These are phyloP conservation scores for Leonotis leonurus DNA, from an alignment of 257 asterid species.

Conservation along the genomic window DNA sequence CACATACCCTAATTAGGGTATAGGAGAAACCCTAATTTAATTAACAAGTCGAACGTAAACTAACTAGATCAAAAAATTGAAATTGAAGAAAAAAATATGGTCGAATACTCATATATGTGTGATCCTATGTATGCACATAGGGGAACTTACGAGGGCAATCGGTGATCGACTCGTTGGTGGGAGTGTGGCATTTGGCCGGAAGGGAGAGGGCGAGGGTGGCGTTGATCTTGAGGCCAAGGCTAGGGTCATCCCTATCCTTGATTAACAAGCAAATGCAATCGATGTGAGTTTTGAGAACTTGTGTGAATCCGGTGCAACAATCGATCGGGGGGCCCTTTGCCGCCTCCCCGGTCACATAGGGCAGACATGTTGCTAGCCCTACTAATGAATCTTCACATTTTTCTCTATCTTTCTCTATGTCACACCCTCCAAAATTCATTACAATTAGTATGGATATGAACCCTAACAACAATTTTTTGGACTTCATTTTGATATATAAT, in stretches of 20 bases:
- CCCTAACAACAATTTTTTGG: neutral
- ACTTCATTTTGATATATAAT: constrained; percentile 25
- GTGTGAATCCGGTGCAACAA: constrained; percentile 54
- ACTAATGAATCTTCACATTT: constrained; percentile 46
- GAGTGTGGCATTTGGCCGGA: constrained; percentile 42
- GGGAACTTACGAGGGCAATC: constrained; percentile 50
- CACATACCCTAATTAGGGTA: too few species aligned
- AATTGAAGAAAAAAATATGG: too few species aligned
- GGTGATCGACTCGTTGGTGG: constrained; percentile 21
- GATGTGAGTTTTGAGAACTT: constrained; percentile 33
- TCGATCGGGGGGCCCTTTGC: constrained; percentile 52
- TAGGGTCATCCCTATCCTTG: constrained; percentile 68
- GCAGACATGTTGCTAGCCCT: constrained; percentile 61
- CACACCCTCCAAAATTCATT: constrained; percentile 25
- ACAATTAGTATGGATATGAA: neutral
- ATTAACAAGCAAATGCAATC: constrained; percentile 65
- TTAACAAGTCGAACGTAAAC: too few species aligned
- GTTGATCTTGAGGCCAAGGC: constrained; percentile 56
- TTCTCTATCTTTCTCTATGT: constrained; percentile 41
- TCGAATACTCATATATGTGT: too few species aligned
- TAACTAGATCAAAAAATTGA: too few species aligned
- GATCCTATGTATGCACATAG: too few species aligned
- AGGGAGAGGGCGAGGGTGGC: constrained; percentile 62
- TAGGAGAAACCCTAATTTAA: too few species aligned
- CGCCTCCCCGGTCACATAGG: constrained; percentile 53